A percentile compares a stretch with the other conserved stretches of the same genome.
Evolutionary conservation across 2,329 filamentous ascomycete genomes (phyloP).

Genomic region (Alternaria brassicae): DNA sequence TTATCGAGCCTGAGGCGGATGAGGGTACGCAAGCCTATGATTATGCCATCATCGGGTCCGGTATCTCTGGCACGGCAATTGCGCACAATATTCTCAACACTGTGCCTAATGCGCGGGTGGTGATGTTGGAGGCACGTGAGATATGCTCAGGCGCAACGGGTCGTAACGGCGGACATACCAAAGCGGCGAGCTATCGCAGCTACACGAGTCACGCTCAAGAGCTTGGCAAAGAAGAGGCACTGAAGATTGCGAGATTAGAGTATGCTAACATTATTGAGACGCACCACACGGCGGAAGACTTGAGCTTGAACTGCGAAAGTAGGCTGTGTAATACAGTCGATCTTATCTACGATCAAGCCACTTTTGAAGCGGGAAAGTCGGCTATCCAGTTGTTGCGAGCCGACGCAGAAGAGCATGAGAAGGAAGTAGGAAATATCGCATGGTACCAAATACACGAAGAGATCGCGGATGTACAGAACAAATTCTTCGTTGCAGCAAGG

Average conservation of each 20-base stretch:
- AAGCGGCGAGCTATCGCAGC: constrained; percentile 59
- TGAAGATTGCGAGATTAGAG: constrained; percentile 52
- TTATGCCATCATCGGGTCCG: constrained; percentile 50
- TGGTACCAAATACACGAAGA: constrained; percentile 36
- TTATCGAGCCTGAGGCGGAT: constrained; percentile 37
- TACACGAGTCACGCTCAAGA: constrained; percentile 58
- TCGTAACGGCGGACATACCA: constrained; percentile 58
- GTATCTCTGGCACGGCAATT: constrained; percentile 51
- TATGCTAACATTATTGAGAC: constrained; percentile 60
- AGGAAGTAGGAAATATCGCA: constrained; percentile 32
- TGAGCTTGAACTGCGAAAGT: constrained; percentile 57
- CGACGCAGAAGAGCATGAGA: constrained; percentile 36
- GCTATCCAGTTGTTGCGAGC: constrained; percentile 33
- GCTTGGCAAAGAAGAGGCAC: constrained; percentile 59
- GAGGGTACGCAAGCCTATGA: constrained; percentile 37
- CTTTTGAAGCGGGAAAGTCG: constrained; percentile 38
- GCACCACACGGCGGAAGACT: constrained; percentile 60
- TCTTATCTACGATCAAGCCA: constrained; percentile 60
- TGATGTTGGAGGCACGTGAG: constrained; percentile 52
- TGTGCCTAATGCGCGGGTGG: constrained; percentile 25
- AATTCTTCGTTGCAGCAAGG: constrained; percentile 26
- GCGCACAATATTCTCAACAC: constrained; percentile 45
- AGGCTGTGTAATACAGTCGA: constrained; percentile 63
- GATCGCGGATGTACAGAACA: constrained; percentile 16
- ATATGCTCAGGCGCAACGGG: constrained; percentile 53